phyloP scores from a whole-genome alignment of 768 basidiomycete genomes.

The Mycena kentingensis region DNA sequence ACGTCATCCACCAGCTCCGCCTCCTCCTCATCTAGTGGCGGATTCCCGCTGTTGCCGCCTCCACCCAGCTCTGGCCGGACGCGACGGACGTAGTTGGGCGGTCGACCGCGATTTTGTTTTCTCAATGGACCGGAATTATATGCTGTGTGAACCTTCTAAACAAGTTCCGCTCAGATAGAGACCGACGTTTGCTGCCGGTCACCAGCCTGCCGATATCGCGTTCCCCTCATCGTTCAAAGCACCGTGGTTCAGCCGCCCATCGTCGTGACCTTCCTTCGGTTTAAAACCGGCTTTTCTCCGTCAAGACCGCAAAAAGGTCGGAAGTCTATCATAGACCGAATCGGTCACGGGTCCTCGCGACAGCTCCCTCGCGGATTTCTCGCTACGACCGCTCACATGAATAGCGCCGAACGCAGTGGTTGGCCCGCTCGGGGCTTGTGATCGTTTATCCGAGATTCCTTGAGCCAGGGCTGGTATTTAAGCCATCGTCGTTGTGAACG shows the following conservation, averaged over 20 bases:
- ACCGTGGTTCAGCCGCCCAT: too few species aligned
- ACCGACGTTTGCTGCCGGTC: too few species aligned
- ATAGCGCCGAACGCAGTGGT: neutral
- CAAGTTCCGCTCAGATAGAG: too few species aligned
- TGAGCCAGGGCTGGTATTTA: neutral
- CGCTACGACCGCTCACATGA: neutral
- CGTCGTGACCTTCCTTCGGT: too few species aligned
- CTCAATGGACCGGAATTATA: neutral
- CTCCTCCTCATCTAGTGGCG: constrained; percentile 26
- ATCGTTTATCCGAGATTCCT: constrained; percentile 1
- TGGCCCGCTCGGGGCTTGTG: neutral
- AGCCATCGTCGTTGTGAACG: neutral
- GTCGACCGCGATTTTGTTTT: neutral
- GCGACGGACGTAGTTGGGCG: constrained; percentile 30
- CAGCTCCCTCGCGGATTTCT: neutral
- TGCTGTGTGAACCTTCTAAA: too few species aligned
- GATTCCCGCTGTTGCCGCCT: constrained; percentile 77
- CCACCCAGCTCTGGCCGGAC: constrained; percentile 68
- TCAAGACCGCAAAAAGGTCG: neutral
- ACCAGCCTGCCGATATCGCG: too few species aligned
- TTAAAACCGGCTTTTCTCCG: too few species aligned
- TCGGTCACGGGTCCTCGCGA: neutral
- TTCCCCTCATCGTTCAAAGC: too few species aligned
- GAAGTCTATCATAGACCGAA: neutral
- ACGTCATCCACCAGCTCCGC: constrained; percentile 26